A percentile compares a stretch with the other conserved stretches of the same genome.
phyloP scores from a whole-genome alignment of 768 basidiomycete genomes.

The Pleurotus citrinopileatus region DNA sequence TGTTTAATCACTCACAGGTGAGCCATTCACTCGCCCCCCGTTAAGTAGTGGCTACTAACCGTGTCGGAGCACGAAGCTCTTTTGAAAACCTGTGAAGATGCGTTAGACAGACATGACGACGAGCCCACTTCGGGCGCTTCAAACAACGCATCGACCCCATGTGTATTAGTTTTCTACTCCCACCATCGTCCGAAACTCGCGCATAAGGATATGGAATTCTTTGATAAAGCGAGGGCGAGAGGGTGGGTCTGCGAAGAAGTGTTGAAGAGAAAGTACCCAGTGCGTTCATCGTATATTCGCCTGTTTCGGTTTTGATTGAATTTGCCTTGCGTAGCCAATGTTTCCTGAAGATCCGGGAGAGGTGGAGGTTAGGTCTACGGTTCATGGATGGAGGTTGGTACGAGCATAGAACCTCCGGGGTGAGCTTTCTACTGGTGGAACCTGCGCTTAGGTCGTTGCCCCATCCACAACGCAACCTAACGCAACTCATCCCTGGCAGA shows the following conservation, averaged over 20 bases:
- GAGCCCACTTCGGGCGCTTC: background rate
- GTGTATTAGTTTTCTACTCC: slow-evolving; percentile 80
- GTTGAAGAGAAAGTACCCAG: slow-evolving; percentile 59
- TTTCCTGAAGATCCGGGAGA: slow-evolving; percentile 87
- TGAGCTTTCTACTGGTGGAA: no score
- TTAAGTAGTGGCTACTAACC: no score
- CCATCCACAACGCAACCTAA: no score
- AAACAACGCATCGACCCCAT: slow-evolving; percentile 17
- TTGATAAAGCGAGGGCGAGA: slow-evolving; percentile 51
- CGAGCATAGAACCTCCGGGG: slow-evolving; percentile 16
- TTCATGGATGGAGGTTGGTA: slow-evolving; percentile 78
- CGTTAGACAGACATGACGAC: no score
- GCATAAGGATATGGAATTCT: slow-evolving; percentile 80
- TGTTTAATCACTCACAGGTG: slow-evolving; percentile 94
- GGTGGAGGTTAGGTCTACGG: slow-evolving; percentile 71
- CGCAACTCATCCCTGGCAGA: no score
- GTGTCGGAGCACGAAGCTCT: slow-evolving; percentile 81
- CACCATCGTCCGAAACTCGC: slow-evolving; percentile 87
- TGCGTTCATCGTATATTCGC: slow-evolving; percentile 27
- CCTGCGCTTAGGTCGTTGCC: no score
- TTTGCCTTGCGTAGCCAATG: slow-evolving; percentile 64
- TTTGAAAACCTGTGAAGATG: slow-evolving; percentile 65
- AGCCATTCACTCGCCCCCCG: no score
- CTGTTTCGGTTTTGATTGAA: background rate
- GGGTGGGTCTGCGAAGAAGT: slow-evolving; percentile 80